Conservation (phyloP, 352 stramenopile species). For the Globisporangium echinulatum region DNA sequence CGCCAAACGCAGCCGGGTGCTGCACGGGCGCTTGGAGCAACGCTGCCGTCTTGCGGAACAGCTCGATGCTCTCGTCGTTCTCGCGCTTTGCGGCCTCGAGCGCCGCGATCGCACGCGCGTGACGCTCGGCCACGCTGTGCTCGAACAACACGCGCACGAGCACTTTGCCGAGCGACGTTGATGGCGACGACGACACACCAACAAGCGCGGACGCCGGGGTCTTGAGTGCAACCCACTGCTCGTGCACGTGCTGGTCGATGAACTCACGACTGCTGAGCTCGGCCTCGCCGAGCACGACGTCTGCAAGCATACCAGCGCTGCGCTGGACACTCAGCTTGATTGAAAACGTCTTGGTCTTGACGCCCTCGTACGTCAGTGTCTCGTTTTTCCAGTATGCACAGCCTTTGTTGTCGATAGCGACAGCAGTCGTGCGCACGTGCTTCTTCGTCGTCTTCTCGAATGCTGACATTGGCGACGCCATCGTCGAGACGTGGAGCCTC, state of each 20-base stretch:
- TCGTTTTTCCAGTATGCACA: constrained; percentile 38
- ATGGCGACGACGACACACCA: neutral
- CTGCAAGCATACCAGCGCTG: constrained; percentile 50
- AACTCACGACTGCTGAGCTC: constrained; percentile 47
- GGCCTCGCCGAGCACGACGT: constrained; percentile 61
- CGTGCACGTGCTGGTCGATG: constrained; percentile 50
- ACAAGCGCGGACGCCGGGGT: constrained; percentile 21
- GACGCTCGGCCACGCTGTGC: constrained; percentile 36
- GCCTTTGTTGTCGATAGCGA: constrained; percentile 9
- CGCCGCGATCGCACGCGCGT: constrained; percentile 30
- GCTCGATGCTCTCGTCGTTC: constrained; percentile 57
- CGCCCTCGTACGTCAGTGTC: constrained; percentile 44
- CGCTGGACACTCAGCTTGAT: constrained; percentile 59
- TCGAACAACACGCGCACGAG: constrained; percentile 56
- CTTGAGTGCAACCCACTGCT: constrained; percentile 49
- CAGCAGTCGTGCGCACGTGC: constrained; percentile 38
- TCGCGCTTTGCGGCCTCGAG: constrained; percentile 51
- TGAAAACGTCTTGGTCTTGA: constrained; percentile 62
- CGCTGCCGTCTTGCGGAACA: constrained; percentile 48
- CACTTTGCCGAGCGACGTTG: constrained; percentile 30
- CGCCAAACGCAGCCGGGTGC: constrained; percentile 70
- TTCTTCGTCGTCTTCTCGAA: constrained; percentile 73
- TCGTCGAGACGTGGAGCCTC: constrained; percentile 51
- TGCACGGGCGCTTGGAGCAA: constrained; percentile 36
- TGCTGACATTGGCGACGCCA: constrained; percentile 46